Base-by-base conservation (phyloP, 1,139 yeast genomes). In the Hansenula sp. region DNA sequence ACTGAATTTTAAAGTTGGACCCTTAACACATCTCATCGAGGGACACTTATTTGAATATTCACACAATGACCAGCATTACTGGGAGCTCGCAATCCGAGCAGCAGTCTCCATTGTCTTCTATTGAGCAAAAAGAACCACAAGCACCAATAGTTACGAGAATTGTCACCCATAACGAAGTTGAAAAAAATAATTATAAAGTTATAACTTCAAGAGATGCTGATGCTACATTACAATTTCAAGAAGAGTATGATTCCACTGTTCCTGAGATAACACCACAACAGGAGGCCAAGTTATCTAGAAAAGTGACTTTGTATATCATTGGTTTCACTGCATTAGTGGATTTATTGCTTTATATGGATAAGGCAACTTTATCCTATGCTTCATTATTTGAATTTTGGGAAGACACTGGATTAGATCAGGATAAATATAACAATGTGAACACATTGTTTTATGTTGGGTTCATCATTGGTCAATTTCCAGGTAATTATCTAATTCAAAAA, bases 291-390 rank as follows among this genome's bases (percentile, higher is more conserved):
- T 52, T 71, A 20, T 48, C 60, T 16, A 47, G 63, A 25, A 69
- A 69, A 44, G 59, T 69, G 6, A 46, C 59, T 19, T 55, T 55
- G 47, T 57, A 62, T 31, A 41, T 41, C 26, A 38, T 44, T 22
- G 8, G 38, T 4, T 44, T 47, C 20, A 61, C 65, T 2, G 61
- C 64, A 36, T 33, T 62, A 14, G 57, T 68, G 19, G 63, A 69
- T 48, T 46, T 66, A 41, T 45, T 68, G 14, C 54, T 69, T 47
- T 71, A 68, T 48, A 64, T 69, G 60, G 77, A 71, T 49, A 71
- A 71, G 46, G 68, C 73, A 4, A 64, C 74, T 3, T 50, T 69
- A 35, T 65, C 72, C 1, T 72, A 69, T 47, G 65, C 69, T 25
- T 57, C 73, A 1, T 61, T 71, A 21, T 59, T 69, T 35, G 75